phyloP scores from a whole-genome alignment of 305 asterid genomes.

The Striga hermonthica region DNA sequence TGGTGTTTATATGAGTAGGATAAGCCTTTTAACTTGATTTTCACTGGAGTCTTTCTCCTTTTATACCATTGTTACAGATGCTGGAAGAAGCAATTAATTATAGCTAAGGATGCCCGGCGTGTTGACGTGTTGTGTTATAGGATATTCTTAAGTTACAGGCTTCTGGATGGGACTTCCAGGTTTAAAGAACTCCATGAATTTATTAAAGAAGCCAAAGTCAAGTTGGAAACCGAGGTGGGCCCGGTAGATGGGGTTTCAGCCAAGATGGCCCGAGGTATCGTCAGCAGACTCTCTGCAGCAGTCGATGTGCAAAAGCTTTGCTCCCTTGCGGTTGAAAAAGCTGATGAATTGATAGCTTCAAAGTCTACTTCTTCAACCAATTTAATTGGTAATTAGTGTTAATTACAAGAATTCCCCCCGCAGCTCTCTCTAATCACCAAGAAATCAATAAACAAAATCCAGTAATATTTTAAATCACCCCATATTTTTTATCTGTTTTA shows the following conservation, averaged over 20 bases:
- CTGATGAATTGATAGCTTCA: constrained; percentile 58
- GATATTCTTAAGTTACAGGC: constrained; percentile 74
- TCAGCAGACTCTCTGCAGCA: constrained; percentile 76
- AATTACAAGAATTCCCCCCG: not conserved
- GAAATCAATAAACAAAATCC: no score
- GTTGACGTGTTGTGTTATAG: constrained; percentile 77
- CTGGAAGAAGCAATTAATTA: constrained; percentile 81
- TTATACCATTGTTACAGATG: constrained; percentile 45
- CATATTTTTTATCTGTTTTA: no score
- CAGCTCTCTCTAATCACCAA: not conserved
- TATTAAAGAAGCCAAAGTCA: constrained; percentile 67
- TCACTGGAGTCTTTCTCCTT: constrained; percentile 18
- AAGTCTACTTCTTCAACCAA: constrained; percentile 37
- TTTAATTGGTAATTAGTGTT: constrained; percentile 43
- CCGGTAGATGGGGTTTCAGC: constrained; percentile 81
- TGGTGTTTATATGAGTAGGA: not conserved
- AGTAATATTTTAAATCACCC: no score
- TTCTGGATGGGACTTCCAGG: constrained; percentile 75
- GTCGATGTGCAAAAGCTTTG: constrained; percentile 74
- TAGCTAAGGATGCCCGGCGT: constrained; percentile 92
- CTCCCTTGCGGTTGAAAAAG: constrained; percentile 79
- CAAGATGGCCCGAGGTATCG: constrained; percentile 89
- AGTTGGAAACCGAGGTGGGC: constrained; percentile 87
- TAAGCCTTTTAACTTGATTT: not conserved
- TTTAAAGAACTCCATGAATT: constrained; percentile 73